Evolutionary conservation across 768 basidiomycete species (phyloP).

Genomic region (Cantharellus cinnabarinus): DNA sequence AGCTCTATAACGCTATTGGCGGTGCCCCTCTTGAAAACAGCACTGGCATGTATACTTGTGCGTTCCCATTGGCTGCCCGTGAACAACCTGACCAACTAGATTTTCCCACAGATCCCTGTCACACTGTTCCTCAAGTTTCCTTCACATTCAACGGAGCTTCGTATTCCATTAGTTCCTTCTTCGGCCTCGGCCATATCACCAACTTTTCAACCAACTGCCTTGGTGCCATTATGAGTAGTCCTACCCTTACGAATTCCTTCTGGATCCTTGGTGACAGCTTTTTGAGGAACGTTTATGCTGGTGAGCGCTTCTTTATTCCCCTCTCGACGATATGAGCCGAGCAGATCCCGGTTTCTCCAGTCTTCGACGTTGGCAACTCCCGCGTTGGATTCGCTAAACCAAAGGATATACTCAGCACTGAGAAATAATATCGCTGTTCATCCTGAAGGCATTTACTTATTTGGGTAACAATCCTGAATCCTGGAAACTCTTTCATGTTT

Average conservation of each 20-base stretch:
- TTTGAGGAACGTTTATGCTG: slow-evolving; percentile 1
- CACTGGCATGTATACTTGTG: slow-evolving; percentile 7
- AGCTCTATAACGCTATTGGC: slow-evolving; percentile 14
- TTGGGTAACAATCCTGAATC: too few relatives aligned
- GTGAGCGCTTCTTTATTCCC: not conserved
- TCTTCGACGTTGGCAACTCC: slow-evolving; percentile 2
- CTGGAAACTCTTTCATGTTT: too few relatives aligned
- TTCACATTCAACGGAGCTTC: slow-evolving; percentile 6
- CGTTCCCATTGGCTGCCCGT: not conserved
- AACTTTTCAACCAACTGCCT: slow-evolving; percentile 4
- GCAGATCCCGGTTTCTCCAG: not conserved
- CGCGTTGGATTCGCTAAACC: slow-evolving; percentile 2
- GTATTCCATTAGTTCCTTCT: slow-evolving; percentile 11
- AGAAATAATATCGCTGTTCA: too few relatives aligned
- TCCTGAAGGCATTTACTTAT: too few relatives aligned
- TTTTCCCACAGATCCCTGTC: slow-evolving; percentile 3
- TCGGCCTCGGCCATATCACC: slow-evolving; percentile 15
- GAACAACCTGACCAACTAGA: not conserved
- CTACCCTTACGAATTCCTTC: not conserved
- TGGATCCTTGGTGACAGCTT: slow-evolving; percentile 4
- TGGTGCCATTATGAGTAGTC: slow-evolving; percentile 4
- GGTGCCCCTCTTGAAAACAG: slow-evolving; percentile 9
- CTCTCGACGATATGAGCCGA: not conserved
- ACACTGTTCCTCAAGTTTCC: not conserved
- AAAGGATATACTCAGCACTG: not conserved